Percentiles rank a stretch among this genome's conserved stretches.
Conservation (phyloP, 352 stramenopile species). For the Pythium rishiriense region DNA sequence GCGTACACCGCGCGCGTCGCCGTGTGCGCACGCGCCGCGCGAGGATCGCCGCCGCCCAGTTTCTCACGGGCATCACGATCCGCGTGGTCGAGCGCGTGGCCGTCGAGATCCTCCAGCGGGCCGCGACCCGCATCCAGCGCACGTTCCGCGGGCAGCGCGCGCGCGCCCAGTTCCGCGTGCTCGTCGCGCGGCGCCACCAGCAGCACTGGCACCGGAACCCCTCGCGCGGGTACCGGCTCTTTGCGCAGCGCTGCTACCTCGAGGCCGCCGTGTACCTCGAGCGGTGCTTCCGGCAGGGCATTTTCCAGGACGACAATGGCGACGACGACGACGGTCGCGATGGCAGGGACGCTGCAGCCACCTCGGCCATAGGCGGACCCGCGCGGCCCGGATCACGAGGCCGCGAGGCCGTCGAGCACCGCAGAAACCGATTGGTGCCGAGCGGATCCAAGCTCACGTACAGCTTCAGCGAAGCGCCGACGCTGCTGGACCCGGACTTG, state of each 20-base stretch:
- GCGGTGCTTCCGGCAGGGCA: conserved; percentile 45
- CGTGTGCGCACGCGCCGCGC: conserved; percentile 29
- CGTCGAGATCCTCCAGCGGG: conserved; percentile 22
- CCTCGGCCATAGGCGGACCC: too few species aligned
- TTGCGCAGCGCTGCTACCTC: conserved; percentile 36
- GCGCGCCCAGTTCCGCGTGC: conserved; percentile 35
- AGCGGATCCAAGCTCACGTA: conserved; percentile 49
- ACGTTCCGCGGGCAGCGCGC: conserved; percentile 43
- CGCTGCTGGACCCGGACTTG: conserved; percentile 16
- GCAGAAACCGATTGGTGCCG: not conserved
- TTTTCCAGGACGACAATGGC: conserved; percentile 24
- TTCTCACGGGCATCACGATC: conserved; percentile 24
- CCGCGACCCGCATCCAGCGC: conserved; percentile 44
- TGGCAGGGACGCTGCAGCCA: too few species aligned
- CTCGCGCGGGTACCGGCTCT: conserved; percentile 46
- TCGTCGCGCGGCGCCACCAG: conserved; percentile 37
- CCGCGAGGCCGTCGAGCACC: not conserved
- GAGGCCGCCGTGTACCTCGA: conserved; percentile 54
- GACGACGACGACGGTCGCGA: too few species aligned
- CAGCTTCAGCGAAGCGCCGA: conserved; percentile 40
- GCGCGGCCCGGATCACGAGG: not conserved
- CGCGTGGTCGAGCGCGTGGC: conserved; percentile 28
- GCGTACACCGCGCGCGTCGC: conserved; percentile 32
- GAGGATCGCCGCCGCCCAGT: conserved; percentile 11
- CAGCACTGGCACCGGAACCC: conserved; percentile 52